phyloP scores from a whole-genome alignment of 2,329 filamentous ascomycete species.

The Aspergillus udagawae region DNA sequence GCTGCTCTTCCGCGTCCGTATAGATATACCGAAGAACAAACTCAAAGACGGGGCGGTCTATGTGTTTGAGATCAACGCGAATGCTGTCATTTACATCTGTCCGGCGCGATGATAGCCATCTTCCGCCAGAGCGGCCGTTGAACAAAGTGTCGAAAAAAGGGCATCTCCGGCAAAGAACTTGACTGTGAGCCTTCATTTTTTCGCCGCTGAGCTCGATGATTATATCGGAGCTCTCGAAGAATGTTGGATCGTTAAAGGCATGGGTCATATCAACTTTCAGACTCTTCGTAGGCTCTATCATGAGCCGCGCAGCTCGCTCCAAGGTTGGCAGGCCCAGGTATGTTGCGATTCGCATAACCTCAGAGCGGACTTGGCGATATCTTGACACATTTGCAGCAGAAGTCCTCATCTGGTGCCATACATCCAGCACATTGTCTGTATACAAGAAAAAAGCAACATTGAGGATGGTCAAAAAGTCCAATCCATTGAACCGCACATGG shows the following conservation, averaged over 20 bases:
- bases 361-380: conserved; percentile 74
- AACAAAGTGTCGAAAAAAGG: conserved; percentile 92
- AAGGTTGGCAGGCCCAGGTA: conserved; percentile 66
- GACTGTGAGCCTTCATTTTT: conserved; percentile 67
- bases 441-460: conserved; percentile 80
- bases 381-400: conserved; percentile 63
- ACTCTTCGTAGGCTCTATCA: conserved; percentile 61
- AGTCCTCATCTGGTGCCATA: conserved; percentile 75
- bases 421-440: conserved; percentile 72
- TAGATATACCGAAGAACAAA: conserved; percentile 81
- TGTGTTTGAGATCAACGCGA: conserved; percentile 76
- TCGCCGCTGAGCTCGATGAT: conserved; percentile 73
- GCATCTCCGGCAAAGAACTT: conserved; percentile 75
- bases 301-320: conserved; percentile 72
- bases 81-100: conserved; percentile 49
- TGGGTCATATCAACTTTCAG: conserved; percentile 66
- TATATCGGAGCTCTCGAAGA: conserved; percentile 76
- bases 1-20: conserved; percentile 70
- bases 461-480: conserved; percentile 74
- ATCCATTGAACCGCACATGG: conserved; percentile 61
- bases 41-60: conserved; percentile 67
- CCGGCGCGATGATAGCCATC: conserved; percentile 73
- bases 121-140: conserved; percentile 76
- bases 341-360: conserved; percentile 82
- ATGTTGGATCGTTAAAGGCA: conserved; percentile 64